These are phyloP conservation scores for Excoecaria cochinchinensis DNA, from an alignment of 345 rosid genomes.

Conservation along the genomic window DNA sequence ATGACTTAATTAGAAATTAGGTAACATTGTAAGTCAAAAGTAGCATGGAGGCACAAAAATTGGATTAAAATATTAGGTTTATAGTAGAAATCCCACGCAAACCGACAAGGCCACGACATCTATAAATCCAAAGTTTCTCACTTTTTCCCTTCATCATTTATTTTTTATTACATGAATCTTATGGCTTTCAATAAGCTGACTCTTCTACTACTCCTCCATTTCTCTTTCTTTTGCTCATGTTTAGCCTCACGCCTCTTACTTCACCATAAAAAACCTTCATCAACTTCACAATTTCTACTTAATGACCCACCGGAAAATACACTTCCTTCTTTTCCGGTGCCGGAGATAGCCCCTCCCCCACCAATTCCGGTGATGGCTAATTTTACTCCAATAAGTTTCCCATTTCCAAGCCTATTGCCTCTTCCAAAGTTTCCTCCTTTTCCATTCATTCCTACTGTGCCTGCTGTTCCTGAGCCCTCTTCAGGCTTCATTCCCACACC, in stretches of 20 bases:
- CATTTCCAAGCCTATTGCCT: constrained; percentile 16
- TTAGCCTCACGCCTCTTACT: constrained; percentile 1
- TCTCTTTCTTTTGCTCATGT: neutral
- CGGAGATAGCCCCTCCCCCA: neutral
- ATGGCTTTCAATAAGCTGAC: neutral
- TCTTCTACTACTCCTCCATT: neutral
- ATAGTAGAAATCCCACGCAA: no score
- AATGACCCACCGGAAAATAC: neutral
- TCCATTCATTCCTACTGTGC: constrained; percentile 20
- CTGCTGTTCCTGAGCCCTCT: constrained; percentile 8
- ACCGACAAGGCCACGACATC: no score
- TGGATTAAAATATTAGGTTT: no score
- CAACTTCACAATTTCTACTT: neutral
- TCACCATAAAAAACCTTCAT: neutral
- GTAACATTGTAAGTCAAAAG: no score
- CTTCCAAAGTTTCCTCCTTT: constrained; percentile 18
- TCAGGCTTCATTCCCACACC: neutral
- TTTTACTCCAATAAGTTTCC: constrained; percentile 1
- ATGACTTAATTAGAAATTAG: no score
- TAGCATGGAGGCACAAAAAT: no score
- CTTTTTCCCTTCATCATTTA: no score
- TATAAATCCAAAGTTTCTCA: no score
- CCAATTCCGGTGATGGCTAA: neutral
- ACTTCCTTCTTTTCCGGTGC: neutral
- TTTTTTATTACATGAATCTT: no score